These are phyloP conservation scores for Agaricales sp. DNA, from an alignment of 1,284 basidiomycete species.

Conservation along the genomic window DNA sequence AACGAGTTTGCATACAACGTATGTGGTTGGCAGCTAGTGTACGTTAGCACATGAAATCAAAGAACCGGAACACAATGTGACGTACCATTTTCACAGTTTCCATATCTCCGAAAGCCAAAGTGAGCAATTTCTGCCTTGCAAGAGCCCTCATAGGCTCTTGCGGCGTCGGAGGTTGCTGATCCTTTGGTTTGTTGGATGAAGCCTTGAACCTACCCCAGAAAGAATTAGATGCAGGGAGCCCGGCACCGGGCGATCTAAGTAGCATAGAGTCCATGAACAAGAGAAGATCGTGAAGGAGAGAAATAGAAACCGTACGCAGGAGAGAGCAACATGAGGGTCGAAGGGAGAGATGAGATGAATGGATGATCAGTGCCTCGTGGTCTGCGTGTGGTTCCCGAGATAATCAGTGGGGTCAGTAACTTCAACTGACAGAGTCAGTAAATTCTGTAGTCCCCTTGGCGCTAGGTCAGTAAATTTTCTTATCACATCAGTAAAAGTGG, in stretches of 20 bases:
- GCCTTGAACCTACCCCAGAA: conserved; percentile 68
- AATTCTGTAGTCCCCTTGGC: not conserved
- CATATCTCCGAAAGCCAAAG: conserved; percentile 73
- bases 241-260: conserved; percentile 54
- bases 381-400: conserved; percentile 10
- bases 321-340: conserved; percentile 58
- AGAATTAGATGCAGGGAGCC: conserved; percentile 43
- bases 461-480: conserved; percentile 7
- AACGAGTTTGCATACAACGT: conserved; percentile 31
- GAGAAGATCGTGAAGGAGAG: conserved; percentile 15
- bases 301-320: conserved; percentile 51
- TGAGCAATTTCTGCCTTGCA: conserved; percentile 61
- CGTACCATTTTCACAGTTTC: conserved; percentile 69
- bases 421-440: no score
- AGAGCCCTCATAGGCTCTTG: conserved; percentile 46
- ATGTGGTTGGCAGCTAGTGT: conserved; percentile 51
- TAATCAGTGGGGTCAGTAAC: no score
- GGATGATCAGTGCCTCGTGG: conserved; percentile 13
- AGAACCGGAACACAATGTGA: conserved; percentile 9
- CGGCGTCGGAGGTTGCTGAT: conserved; percentile 40
- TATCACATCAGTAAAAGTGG: no score
- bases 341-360: conserved; percentile 13
- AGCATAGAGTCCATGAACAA: conserved; percentile 23
- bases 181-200: conserved; percentile 36
- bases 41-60: conserved; percentile 9